Evolutionary conservation across 192 early-diverging fungal species (phyloP).

Genomic region (Phycomyces blakesleeanus): DNA sequence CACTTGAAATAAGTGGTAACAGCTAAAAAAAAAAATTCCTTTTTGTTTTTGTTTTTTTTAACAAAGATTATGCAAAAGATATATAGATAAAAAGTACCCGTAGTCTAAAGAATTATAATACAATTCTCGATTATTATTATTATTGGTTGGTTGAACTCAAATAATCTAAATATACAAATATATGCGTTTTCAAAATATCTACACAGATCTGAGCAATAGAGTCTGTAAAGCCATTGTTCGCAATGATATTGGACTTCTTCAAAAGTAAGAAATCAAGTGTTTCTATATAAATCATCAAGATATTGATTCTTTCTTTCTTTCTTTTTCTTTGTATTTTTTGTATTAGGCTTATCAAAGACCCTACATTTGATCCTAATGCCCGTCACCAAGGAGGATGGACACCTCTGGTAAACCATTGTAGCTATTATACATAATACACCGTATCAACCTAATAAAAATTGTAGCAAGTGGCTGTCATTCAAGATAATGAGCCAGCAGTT

Average conservation of each 20-base stretch:
- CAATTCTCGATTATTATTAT: no score
- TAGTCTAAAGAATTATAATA: no score
- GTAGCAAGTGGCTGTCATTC: conserved; percentile 36
- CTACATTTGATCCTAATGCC: conserved; percentile 26
- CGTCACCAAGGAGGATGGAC: conserved; percentile 35
- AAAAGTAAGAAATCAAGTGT: conserved; percentile 17
- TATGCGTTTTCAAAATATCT: background rate
- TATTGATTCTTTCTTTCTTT: no score
- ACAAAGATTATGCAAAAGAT: background rate
- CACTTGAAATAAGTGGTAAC: conserved; percentile 6
- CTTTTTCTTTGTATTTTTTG: background rate
- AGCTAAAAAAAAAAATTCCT: no score
- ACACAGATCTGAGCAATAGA: conserved; percentile 18
- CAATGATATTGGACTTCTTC: conserved; percentile 20
- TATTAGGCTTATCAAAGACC: conserved; percentile 26
- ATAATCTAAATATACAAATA: background rate
- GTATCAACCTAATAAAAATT: no score
- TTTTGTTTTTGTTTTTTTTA: background rate
- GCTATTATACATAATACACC: no score
- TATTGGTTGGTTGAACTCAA: no score
- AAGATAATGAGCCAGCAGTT: conserved; percentile 30
- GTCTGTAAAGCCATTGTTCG: conserved; percentile 32
- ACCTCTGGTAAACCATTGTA: conserved; percentile 35
- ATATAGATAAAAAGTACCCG: background rate
- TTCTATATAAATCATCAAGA: background rate